Conservation (phyloP, 257 asterid species). For the Solanum virginianum region DNA sequence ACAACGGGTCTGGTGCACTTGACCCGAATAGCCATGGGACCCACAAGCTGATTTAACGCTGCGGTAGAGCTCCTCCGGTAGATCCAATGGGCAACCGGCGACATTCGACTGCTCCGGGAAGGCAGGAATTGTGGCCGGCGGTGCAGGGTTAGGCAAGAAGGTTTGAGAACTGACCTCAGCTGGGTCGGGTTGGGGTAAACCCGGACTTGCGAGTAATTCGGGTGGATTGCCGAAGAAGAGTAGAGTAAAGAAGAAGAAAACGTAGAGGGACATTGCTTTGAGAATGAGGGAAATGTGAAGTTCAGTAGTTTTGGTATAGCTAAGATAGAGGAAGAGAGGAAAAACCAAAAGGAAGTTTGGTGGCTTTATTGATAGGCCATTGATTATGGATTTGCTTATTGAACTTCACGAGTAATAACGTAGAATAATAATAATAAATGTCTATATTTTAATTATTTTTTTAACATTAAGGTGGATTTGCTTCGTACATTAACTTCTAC, state of each 20-base stretch:
- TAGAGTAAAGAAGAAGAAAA: slow-evolving; percentile 15
- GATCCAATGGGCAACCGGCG: slow-evolving; percentile 66
- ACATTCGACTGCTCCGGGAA: slow-evolving; percentile 79
- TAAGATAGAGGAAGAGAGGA: not conserved
- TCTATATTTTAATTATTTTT: too few species aligned
- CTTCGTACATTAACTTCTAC: not conserved
- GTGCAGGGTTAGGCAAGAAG: slow-evolving; percentile 26
- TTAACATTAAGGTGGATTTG: not conserved
- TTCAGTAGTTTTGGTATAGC: not conserved
- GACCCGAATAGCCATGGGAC: slow-evolving; percentile 23
- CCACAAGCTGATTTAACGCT: slow-evolving; percentile 61
- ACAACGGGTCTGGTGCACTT: slow-evolving; percentile 66
- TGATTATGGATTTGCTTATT: not conserved
- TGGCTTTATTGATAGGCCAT: not conserved
- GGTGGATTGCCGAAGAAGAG: slow-evolving; percentile 16
- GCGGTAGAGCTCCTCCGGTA: slow-evolving; percentile 58
- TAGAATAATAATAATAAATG: not conserved
- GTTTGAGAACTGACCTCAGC: slow-evolving; percentile 39
- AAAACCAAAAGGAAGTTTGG: not conserved
- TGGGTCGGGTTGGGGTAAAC: slow-evolving; percentile 52
- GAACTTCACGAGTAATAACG: not conserved
- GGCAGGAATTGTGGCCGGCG: slow-evolving; percentile 84
- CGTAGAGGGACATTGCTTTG: slow-evolving; percentile 36
- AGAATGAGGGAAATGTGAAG: not conserved
- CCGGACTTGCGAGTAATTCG: slow-evolving; percentile 27